Evolutionary conservation across 108 stramenopile species (phyloP).

Genomic region (Fistulifera pelliculosa): DNA sequence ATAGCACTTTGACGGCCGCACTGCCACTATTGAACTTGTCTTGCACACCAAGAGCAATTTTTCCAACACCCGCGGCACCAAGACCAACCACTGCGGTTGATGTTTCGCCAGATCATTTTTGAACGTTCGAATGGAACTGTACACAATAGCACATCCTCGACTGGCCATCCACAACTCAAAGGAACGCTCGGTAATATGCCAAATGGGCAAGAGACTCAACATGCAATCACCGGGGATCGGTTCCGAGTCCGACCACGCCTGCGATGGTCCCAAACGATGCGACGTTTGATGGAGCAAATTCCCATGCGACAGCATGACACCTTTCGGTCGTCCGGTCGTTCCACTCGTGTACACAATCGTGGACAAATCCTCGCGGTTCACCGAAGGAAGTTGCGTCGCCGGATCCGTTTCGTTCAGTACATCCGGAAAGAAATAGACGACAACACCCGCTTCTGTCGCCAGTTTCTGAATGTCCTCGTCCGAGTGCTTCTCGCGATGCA

Average conservation of each 20-base stretch:
- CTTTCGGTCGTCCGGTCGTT: conserved; percentile 95
- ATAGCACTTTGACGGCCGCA: conserved; percentile 55
- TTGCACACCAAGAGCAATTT: conserved; percentile 81
- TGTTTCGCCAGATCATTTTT: conserved; percentile 89
- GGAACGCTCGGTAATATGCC: conserved; percentile 88
- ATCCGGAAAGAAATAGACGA: conserved; percentile 47
- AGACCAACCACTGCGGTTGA: conserved; percentile 86
- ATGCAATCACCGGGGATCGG: conserved; percentile 79
- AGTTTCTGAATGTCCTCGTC: conserved; percentile 45
- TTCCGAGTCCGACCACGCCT: conserved; percentile 62
- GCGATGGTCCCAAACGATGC: conserved; percentile 62
- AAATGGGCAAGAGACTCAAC: conserved; percentile 79
- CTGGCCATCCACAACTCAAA: conserved; percentile 81
- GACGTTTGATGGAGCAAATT: conserved; percentile 85
- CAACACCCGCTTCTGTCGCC: conserved; percentile 32
- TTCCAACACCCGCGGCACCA: conserved; percentile 89
- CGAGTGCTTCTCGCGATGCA: conserved; percentile 59
- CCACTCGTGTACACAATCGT: conserved; percentile 66
- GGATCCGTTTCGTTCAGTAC: conserved; percentile 33
- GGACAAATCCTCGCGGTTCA: conserved; percentile 63
- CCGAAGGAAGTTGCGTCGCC: conserved; percentile 23
- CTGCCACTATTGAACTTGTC: conserved; percentile 80
- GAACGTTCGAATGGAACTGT: conserved; percentile 83
- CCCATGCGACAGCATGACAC: conserved; percentile 95
- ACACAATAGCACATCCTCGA: conserved; percentile 81